Evolutionary conservation across 2,329 filamentous ascomycete species (phyloP).

Genomic region (Fusarium buxicola): DNA sequence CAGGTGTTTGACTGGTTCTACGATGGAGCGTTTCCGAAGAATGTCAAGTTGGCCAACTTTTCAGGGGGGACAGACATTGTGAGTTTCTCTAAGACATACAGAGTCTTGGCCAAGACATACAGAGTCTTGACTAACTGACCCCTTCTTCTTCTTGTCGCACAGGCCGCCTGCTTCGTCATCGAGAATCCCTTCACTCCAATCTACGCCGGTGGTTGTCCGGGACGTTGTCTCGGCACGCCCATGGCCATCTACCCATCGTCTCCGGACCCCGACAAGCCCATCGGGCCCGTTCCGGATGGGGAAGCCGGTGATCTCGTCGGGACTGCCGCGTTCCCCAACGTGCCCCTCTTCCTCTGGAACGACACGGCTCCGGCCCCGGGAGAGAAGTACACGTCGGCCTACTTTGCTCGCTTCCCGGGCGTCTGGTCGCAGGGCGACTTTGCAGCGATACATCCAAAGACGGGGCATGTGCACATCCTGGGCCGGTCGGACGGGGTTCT

Average conservation of each 20-base stretch:
- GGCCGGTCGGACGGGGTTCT: conserved; percentile 82
- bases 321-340: conserved; percentile 77
- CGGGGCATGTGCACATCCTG: conserved; percentile 73
- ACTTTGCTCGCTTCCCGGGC: conserved; percentile 71
- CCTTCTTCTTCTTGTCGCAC: not conserved
- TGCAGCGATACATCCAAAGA: conserved; percentile 75
- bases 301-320: conserved; percentile 81
- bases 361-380: conserved; percentile 62
- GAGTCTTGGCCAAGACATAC: too few relatives aligned
- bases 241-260: conserved; percentile 69
- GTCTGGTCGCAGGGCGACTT: conserved; percentile 91
- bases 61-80: conserved; percentile 83
- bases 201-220: conserved; percentile 66
- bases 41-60: conserved; percentile 77
- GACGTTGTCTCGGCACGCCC: conserved; percentile 61
- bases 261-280: conserved; percentile 58
- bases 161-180: conserved; percentile 69
- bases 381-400: conserved; percentile 68
- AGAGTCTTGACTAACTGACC: not conserved
- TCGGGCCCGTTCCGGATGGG: conserved; percentile 64
- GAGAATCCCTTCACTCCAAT: conserved; percentile 78
- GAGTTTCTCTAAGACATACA: too few relatives aligned
- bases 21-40: conserved; percentile 74
- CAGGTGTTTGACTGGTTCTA: conserved; percentile 84
- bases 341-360: conserved; percentile 75